A percentile compares a stretch with the other conserved stretches of the same genome.
Evolutionary conservation across 148 eudicot genomes (phyloP).

Genomic region (Camellia sinensis): DNA sequence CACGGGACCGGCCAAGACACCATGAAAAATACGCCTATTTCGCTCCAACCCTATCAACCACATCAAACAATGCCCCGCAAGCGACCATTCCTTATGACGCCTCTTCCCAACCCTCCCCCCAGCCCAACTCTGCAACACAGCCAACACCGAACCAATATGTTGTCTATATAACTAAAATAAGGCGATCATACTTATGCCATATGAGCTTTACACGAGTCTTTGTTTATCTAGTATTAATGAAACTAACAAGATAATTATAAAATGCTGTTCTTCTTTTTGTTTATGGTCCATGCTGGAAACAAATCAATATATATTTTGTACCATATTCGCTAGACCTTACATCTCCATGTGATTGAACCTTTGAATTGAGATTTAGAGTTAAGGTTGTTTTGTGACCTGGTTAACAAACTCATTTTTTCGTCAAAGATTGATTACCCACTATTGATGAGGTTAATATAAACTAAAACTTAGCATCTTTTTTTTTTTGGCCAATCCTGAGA

Average conservation of each 20-base stretch:
- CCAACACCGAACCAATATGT: not conserved
- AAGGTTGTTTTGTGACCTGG: no score
- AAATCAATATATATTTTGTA: not conserved
- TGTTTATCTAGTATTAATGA: not conserved
- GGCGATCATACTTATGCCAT: not conserved
- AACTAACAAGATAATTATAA: not conserved
- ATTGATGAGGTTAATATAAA: not conserved
- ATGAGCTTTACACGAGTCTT: not conserved
- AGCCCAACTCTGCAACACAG: no score
- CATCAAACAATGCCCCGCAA: no score
- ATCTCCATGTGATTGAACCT: not conserved
- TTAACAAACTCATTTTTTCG: no score
- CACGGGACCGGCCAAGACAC: no score
- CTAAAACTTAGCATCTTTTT: not conserved
- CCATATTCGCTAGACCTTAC: not conserved
- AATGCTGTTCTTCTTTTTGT: not conserved
- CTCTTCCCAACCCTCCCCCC: no score
- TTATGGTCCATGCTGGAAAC: not conserved
- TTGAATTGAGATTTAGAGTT: not conserved
- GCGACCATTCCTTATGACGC: no score
- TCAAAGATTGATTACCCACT: not conserved
- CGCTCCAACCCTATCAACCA: no score
- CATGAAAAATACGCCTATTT: no score
- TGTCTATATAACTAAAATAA: not conserved
- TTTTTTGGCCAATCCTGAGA: no score